A percentile compares a stretch with the other conserved stretches of the same genome.
Evolutionary conservation across 2,329 filamentous ascomycete species (phyloP).

Genomic region (Botrytis elliptica): DNA sequence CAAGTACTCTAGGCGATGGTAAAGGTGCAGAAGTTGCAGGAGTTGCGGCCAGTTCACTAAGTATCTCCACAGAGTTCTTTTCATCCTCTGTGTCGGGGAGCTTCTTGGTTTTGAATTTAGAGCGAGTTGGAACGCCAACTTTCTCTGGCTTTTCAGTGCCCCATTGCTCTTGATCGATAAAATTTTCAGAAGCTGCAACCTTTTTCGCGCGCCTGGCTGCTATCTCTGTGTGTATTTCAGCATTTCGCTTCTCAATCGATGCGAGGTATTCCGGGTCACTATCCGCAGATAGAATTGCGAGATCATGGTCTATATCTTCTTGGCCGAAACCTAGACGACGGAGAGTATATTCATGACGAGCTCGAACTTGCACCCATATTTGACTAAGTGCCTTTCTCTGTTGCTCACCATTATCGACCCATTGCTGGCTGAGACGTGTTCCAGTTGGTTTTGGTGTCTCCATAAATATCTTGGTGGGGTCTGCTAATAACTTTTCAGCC

Average conservation of each 20-base stretch:
- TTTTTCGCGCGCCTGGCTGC: neutral
- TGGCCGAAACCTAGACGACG: neutral
- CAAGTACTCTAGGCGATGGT: neutral
- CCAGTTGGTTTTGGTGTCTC: neutral
- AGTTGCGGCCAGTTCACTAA: neutral
- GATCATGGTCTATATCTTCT: neutral
- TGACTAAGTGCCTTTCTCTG: neutral
- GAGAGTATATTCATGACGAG: neutral
- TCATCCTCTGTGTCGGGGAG: neutral
- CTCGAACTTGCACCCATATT: neutral
- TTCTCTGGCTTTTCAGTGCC: no score
- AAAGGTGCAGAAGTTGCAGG: neutral
- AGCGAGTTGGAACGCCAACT: no score
- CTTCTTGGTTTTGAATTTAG: neutral
- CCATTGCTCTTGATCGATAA: neutral
- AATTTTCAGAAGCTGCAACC: no score
- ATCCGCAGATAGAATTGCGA: neutral
- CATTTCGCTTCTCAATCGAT: neutral
- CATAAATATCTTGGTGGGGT: neutral
- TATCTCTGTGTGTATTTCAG: neutral
- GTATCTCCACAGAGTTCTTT: neutral
- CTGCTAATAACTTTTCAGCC: no score
- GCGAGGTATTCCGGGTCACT: no score
- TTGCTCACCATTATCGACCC: neutral
- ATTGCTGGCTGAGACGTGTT: neutral